Evolutionary conservation across 2,329 filamentous ascomycete genomes (phyloP).

Genomic region (Colletotrichum simmondsii): DNA sequence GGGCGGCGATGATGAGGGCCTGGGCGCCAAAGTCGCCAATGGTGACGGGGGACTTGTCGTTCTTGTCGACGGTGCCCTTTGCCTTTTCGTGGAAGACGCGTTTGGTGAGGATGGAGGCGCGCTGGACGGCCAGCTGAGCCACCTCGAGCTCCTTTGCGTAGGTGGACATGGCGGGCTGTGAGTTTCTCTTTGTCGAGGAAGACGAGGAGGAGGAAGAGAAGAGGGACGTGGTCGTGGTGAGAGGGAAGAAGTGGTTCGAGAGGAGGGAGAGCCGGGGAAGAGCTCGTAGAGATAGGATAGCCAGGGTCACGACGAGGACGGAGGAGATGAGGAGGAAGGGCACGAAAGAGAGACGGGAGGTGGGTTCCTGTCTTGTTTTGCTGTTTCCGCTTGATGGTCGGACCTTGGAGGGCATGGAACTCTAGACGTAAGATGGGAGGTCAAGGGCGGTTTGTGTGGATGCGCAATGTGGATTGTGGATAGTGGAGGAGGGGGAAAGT

Average conservation of each 20-base stretch:
- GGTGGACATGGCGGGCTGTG: slow-evolving; percentile 46
- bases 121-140: slow-evolving; percentile 89
- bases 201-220: slow-evolving; percentile 35
- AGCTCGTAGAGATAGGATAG: slow-evolving; percentile 35
- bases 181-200: slow-evolving; percentile 17
- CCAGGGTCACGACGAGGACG: slow-evolving; percentile 34
- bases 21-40: slow-evolving; percentile 98
- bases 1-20: slow-evolving; percentile 91
- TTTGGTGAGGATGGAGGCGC: slow-evolving; percentile 69
- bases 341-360: neutral
- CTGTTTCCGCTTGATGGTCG: slow-evolving; percentile 15
- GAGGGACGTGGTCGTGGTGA: slow-evolving; percentile 26
- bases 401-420: slow-evolving; percentile 25
- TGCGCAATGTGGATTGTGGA: neutral
- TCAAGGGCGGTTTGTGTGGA: neutral
- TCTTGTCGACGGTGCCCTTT: slow-evolving; percentile 94
- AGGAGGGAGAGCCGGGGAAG: slow-evolving; percentile 39
- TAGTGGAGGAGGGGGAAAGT: neutral
- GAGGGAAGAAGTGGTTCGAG: slow-evolving; percentile 21
- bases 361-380: slow-evolving; percentile 16
- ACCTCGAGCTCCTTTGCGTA: slow-evolving; percentile 85
- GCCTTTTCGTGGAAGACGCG: slow-evolving; percentile 79
- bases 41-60: slow-evolving; percentile 95
- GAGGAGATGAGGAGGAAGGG: slow-evolving; percentile 28
- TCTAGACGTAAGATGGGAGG: slow-evolving; percentile 1